Evolutionary conservation across 2,329 filamentous ascomycete species (phyloP), one percentile per base, ranked within the genome.

Genomic region (Hypoxylon rubiginosum): DNA sequence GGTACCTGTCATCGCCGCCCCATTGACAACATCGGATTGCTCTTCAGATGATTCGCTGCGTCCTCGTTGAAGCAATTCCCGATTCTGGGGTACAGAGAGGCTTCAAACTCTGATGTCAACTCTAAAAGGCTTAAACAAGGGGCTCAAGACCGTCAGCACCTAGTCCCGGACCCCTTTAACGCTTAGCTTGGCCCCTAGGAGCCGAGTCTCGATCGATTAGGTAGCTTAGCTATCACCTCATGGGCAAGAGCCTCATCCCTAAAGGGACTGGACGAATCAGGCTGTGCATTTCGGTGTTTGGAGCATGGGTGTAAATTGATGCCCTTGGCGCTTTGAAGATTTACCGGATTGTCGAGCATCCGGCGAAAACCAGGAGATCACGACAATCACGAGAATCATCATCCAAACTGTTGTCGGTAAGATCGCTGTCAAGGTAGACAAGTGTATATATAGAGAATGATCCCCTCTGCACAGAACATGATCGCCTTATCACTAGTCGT

Each of bases 391-490:
- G 56, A 57, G 48, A 57, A 66, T 66, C 62, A 64, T 61, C 50
- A 17, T 34, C 48, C 19, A 52, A 52, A 57, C 21, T 58, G 34
- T 34, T 9, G 32, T 15, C 17, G n/a, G 67, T 67, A 48, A 53
- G 69, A 70, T 68, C 67, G 67, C 51, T 65, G 45, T 54, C 65
- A 53, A 59, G 69, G 67, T 61, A 49, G 39, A 34, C 52, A n/a
- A 24, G 39, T 59, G 55, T 69, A 70, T 68, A 68, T 64, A 66
- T 21, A 64, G 50, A 70, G 55, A 68, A 71, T 65, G 60, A 65
- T 68, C 43, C 39, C 62, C 66, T 52, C 62, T 19, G 59, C 57
- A 60, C 26, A 45, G 60, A 66, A 62, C n/a, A 55, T 56, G 68
- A 69, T 69, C 66, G 56, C 43, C 64, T 69, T 71, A 69, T 60